These are phyloP conservation scores for Miscanthus sacchariflorus DNA, from an alignment of 202 grass and related monocot species.

Conservation along the genomic window DNA sequence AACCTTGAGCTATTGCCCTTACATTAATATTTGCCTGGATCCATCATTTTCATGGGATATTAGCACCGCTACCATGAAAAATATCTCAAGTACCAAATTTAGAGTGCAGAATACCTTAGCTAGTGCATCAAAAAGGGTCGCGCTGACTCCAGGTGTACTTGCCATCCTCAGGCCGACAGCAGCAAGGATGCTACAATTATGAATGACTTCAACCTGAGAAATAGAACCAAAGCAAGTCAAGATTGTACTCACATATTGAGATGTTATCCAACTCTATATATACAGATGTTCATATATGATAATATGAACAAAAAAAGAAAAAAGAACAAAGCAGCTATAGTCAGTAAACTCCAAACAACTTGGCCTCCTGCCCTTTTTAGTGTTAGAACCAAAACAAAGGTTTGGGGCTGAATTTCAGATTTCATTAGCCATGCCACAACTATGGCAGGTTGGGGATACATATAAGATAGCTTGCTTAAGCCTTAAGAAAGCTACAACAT, in stretches of 20 bases:
- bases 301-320: background rate
- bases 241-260: constrained; percentile 15
- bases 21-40: constrained; percentile 96
- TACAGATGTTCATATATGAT: too few relatives aligned
- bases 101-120: constrained; percentile 71
- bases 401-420: too few relatives aligned
- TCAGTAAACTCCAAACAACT: background rate
- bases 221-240: constrained; percentile 19
- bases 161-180: constrained; percentile 93
- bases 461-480: too few relatives aligned
- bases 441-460: too few relatives aligned
- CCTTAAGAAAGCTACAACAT: too few relatives aligned
- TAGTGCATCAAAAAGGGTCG: constrained; percentile 95
- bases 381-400: too few relatives aligned
- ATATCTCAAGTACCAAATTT: constrained; percentile 45
- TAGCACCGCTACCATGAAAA: background rate
- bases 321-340: background rate
- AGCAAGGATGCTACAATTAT: constrained; percentile 89
- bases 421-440: too few relatives aligned
- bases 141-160: constrained; percentile 97
- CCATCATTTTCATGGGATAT: constrained; percentile 48
- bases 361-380: background rate
- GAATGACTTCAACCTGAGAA: constrained; percentile 75
- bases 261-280: background rate
- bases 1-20: constrained; percentile 93